Percentiles rank a stretch among this genome's conserved stretches.
Evolutionary conservation across 371 early-diverging fungal species (phyloP).

Genomic region (Phascolomyces articulosus): DNA sequence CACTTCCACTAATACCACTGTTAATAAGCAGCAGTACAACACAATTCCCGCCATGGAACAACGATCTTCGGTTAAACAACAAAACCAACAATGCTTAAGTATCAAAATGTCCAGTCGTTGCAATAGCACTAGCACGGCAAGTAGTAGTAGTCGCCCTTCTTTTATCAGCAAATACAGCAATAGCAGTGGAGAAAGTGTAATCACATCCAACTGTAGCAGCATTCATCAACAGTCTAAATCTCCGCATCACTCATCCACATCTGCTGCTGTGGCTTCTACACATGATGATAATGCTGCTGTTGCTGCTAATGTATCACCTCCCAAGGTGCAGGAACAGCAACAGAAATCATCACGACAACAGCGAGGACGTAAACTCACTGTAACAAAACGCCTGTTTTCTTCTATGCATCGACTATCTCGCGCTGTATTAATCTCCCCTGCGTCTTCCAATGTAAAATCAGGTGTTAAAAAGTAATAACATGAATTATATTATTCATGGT

Average conservation of each 20-base stretch:
- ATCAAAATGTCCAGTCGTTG: conserved; percentile 1
- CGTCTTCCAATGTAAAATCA: background rate
- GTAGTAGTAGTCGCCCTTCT: conserved; percentile 2
- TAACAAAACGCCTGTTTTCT: background rate
- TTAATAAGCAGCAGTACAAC: background rate
- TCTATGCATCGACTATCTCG: background rate
- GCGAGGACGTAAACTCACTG: background rate
- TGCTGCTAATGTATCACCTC: background rate
- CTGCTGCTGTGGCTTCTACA: background rate
- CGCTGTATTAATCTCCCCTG: background rate
- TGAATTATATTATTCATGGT: too few relatives aligned
- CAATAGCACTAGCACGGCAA: background rate
- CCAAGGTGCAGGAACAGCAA: background rate
- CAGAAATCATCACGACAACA: background rate
- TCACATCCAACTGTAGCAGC: background rate
- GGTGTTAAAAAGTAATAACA: background rate
- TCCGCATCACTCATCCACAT: background rate
- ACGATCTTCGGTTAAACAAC: background rate
- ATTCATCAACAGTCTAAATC: background rate
- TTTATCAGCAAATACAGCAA: background rate
- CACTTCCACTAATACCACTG: too few relatives aligned
- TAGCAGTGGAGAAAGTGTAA: background rate
- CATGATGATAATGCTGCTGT: background rate
- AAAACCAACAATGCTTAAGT: background rate
- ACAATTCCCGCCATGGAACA: too few relatives aligned